A percentile compares a stretch with the other conserved stretches of the same genome.
Conservation (phyloP, 2,329 filamentous ascomycete species). For the Nemania sp. region DNA sequence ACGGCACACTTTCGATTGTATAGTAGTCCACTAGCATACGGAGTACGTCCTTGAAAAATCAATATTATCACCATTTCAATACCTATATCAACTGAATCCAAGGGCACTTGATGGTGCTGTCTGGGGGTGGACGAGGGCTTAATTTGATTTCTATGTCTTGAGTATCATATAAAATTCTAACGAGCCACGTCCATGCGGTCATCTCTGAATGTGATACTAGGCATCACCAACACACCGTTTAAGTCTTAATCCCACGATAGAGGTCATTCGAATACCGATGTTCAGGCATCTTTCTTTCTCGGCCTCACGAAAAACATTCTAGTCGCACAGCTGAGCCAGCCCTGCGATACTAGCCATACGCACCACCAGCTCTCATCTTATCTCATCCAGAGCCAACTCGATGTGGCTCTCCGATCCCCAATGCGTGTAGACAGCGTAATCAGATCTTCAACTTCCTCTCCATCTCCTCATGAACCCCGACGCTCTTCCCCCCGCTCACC, state of each 20-base stretch:
- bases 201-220: not conserved
- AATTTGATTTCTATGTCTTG: constrained; percentile 4
- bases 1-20: no score
- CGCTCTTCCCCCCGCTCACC: constrained; percentile 65
- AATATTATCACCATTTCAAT: no score
- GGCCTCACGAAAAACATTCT: not conserved
- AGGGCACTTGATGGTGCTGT: not conserved
- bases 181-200: not conserved
- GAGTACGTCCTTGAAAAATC: no score
- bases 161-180: constrained; percentile 5
- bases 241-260: not conserved
- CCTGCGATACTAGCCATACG: not conserved
- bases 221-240: no score
- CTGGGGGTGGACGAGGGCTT: not conserved
- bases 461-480: constrained; percentile 88
- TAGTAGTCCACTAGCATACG: no score
- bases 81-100: no score
- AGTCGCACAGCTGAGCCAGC: not conserved
- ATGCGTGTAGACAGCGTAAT: constrained; percentile 23
- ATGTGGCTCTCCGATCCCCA: not conserved
- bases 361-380: not conserved
- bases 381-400: not conserved
- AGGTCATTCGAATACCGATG: not conserved
- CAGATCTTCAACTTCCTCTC: constrained; percentile 86
- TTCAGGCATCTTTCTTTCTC: not conserved